Conservation (phyloP, 148 eudicot genomes). For the Vaccinium myrtillus region DNA sequence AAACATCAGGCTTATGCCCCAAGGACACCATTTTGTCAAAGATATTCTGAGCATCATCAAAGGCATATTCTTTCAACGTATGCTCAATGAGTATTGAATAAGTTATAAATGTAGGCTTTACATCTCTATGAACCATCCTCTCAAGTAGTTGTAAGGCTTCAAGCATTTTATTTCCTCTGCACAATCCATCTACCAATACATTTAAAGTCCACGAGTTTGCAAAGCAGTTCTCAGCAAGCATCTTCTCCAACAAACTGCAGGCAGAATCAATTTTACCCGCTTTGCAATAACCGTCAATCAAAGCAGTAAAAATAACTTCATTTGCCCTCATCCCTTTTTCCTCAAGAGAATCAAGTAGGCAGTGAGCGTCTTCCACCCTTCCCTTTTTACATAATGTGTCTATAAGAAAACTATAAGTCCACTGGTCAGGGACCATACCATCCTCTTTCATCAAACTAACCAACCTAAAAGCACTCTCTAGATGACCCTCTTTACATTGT, state of each 20-base stretch:
- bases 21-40: constrained; percentile 51
- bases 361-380: constrained; percentile 53
- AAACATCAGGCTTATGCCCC: constrained; percentile 73
- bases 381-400: constrained; percentile 58
- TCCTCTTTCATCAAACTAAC: constrained; percentile 57
- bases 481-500: constrained; percentile 64
- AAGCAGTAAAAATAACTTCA: constrained; percentile 53
- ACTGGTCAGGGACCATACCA: constrained; percentile 59
- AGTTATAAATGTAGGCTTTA: constrained; percentile 56
- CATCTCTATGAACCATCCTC: constrained; percentile 45
- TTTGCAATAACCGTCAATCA: constrained; percentile 67
- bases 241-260: constrained; percentile 42
- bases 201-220: constrained; percentile 62
- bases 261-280: constrained; percentile 52
- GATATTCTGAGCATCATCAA: constrained; percentile 56
- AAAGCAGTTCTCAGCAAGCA: constrained; percentile 47
- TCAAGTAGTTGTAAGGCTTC: constrained; percentile 48
- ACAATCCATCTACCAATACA: constrained; percentile 61
- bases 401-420: constrained; percentile 62
- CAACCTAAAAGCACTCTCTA: constrained; percentile 66
- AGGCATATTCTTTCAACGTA: constrained; percentile 58
- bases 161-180: constrained; percentile 43
- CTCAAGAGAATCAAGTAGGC: constrained; percentile 46
- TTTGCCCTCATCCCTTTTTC: constrained; percentile 60
- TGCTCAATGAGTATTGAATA: constrained; percentile 62